Evolutionary conservation across 2,329 filamentous ascomycete genomes (phyloP), one percentile per base, ranked within the genome.

Genomic region (Phoma sp.): DNA sequence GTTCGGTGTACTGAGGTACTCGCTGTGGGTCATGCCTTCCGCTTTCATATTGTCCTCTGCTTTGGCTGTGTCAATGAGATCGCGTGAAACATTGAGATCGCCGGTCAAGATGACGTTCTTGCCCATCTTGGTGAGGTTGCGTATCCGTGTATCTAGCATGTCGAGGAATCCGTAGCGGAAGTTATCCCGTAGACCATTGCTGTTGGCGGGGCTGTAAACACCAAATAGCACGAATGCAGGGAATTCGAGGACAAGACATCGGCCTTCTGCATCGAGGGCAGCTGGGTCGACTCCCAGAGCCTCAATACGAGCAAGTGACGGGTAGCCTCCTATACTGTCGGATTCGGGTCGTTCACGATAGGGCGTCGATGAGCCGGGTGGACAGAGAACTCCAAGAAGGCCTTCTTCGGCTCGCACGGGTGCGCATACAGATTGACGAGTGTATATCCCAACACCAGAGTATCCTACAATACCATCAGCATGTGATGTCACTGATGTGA

Each of bases 381-480:
- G 85, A 39, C 84, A 88, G 13, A 97, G 83, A 5, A 91, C 80
- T 15, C 95, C 95, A 0, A 92, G 89, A 49, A 99, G 82, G n/a
- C 95, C 95, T 78, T 98, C 94, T 77, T 99, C 95, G 3, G 93
- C 94, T 57, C 89, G 86, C 24, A 97, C 90, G 0, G 95, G 95
- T 3, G 88, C 85, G 74, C 95, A 98, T 32, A 85, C 88, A 4
- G 89, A 84, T 71, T 90, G 95, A n/a, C 92, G 86, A 1, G 93
- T 97, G 77, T 97, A 99, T 32, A 99, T 92, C 3, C 89, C 95
- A 2, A 99, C 94, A 2, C 95, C 95, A 24, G 94, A 96, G 73
- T 98, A 99, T 22, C 95, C 92, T 96, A 36, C 33, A 43, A 39
- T 29, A 43, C 9, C 9, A 33, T 67, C 22, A 65, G 57, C 47